Evolutionary conservation across 208 protist species (phyloP).

Genomic region (Trypanosoma grayi): DNA sequence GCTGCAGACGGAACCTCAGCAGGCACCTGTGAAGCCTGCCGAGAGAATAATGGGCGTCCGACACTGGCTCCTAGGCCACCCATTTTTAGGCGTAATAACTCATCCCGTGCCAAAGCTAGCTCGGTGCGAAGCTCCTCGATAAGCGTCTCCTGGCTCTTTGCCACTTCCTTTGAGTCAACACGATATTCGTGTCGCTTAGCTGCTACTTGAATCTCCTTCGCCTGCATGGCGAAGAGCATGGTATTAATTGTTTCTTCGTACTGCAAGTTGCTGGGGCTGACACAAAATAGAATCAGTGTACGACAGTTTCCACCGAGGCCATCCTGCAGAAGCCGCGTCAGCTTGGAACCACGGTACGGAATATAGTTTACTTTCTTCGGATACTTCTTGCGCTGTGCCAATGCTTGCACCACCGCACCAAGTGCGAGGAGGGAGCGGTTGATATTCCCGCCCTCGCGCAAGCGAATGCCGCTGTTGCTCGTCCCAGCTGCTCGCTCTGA

Average conservation of each 20-base stretch:
- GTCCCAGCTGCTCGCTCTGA: conserved; percentile 85
- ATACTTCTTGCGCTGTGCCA: conserved; percentile 46
- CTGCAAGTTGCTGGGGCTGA: conserved; percentile 58
- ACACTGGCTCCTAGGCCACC: not conserved
- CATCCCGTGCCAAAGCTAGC: conserved; percentile 38
- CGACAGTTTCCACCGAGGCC: conserved; percentile 80
- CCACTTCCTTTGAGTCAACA: conserved; percentile 53
- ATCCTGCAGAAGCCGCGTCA: conserved; percentile 78
- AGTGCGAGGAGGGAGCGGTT: conserved; percentile 93
- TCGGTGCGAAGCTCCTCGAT: conserved; percentile 76
- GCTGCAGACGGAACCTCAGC: not conserved
- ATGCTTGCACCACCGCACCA: conserved; percentile 89
- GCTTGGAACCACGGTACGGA: conserved; percentile 82
- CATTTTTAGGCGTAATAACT: conserved; percentile 27
- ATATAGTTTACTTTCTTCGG: conserved; percentile 43
- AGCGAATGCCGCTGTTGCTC: conserved; percentile 71
- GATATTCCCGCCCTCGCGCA: conserved; percentile 94
- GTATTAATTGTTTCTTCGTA: conserved; percentile 82
- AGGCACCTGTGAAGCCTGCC: not conserved
- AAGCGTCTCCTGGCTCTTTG: conserved; percentile 58
- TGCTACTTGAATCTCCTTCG: conserved; percentile 68
- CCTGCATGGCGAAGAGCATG: conserved; percentile 84
- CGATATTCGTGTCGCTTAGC: conserved; percentile 70
- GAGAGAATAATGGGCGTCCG: not conserved
- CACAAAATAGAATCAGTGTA: conserved; percentile 77